Evolutionary conservation across 2,329 filamentous ascomycete genomes (phyloP), one percentile per base, ranked within the genome.

Genomic region (Penicillium sp.): DNA sequence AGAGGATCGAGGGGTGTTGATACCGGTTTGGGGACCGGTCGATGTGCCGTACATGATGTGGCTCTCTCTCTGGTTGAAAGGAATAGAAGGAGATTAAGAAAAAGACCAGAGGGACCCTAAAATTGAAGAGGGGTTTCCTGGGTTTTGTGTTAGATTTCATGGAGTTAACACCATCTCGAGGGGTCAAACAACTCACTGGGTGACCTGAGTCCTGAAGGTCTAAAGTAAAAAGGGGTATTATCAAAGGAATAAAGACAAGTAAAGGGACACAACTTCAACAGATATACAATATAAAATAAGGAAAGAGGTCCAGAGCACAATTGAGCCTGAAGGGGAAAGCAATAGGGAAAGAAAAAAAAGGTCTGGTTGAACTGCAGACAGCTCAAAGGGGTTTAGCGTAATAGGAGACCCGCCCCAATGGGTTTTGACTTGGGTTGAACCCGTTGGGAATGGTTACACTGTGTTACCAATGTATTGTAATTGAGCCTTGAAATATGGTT

Each of bases 1-100:
- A 67, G 90, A 94, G 55, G 93, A 96, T 79, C 94, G 89, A 68
- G 94, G 94, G 67, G 94, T 99, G 66, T 92, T 95, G 73, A 96
- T 92, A 78, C 94, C 94, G 80, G 94, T 99, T 79, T 96, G 92
- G 60, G 90, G 87, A 78, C 89, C 90, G 58, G 87, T 90, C 68
- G 74, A 74, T 71, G 89, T 86, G 78, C 90, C 90, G 85, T 94
- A 95, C 92, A 96, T 96, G 76, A 70, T 85, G 77, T 66, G 70
- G 58, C 49, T 65, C 55, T 55, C 50, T 53, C 48, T 51, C 52
- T 57, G 26, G 26, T 40, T 14, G 22, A 39, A 34, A 18, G 10
- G 14, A 34, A 52, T 24, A 40, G 53, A 44, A 37, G 29, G 40
- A 39, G 48, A 56, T 40, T 29, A 42, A 24, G 45, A 43, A 18